Evolutionary conservation across 805 yeast genomes (phyloP).

Genomic region (Nakazawaea holstii): DNA sequence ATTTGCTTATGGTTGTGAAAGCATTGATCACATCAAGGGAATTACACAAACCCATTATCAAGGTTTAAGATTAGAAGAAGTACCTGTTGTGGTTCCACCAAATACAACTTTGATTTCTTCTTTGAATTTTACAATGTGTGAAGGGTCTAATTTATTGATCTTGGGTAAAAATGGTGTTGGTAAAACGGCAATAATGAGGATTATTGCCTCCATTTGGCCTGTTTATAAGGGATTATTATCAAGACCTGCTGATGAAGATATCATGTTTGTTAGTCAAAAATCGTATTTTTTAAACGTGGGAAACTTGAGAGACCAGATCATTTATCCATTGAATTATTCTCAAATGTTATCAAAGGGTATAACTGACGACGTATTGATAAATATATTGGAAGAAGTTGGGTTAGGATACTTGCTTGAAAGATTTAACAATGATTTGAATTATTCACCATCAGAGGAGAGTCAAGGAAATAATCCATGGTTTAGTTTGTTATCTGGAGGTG

Average conservation of each 20-base stretch:
- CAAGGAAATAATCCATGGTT: slow-evolving; percentile 51
- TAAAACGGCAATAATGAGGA: slow-evolving; percentile 78
- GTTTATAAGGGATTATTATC: slow-evolving; percentile 77
- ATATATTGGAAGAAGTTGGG: slow-evolving; percentile 68
- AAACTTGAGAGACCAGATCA: slow-evolving; percentile 84
- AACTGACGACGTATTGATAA: slow-evolving; percentile 63
- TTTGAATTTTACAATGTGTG: slow-evolving; percentile 54
- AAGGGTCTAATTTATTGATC: slow-evolving; percentile 67
- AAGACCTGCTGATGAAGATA: slow-evolving; percentile 63
- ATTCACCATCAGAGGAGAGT: slow-evolving; percentile 25
- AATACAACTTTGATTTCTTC: slow-evolving; percentile 59
- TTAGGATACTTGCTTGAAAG: slow-evolving; percentile 75
- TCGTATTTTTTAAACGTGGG: slow-evolving; percentile 76
- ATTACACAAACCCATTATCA: slow-evolving; percentile 71
- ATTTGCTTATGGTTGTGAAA: slow-evolving; percentile 39
- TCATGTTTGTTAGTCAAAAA: slow-evolving; percentile 78
- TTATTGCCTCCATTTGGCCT: slow-evolving; percentile 91
- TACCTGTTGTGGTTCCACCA: slow-evolving; percentile 79
- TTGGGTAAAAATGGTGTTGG: slow-evolving; percentile 90
- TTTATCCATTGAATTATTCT: slow-evolving; percentile 74
- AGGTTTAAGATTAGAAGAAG: slow-evolving; percentile 79
- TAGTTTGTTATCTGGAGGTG: slow-evolving; percentile 94
- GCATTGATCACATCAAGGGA: slow-evolving; percentile 56
- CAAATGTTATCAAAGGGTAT: slow-evolving; percentile 72
- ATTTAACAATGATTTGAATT: slow-evolving; percentile 45